Evolutionary conservation across 2,329 filamentous ascomycete species (phyloP), one percentile per base, ranked within the genome.

Genomic region (Fusarium gaditjirri): DNA sequence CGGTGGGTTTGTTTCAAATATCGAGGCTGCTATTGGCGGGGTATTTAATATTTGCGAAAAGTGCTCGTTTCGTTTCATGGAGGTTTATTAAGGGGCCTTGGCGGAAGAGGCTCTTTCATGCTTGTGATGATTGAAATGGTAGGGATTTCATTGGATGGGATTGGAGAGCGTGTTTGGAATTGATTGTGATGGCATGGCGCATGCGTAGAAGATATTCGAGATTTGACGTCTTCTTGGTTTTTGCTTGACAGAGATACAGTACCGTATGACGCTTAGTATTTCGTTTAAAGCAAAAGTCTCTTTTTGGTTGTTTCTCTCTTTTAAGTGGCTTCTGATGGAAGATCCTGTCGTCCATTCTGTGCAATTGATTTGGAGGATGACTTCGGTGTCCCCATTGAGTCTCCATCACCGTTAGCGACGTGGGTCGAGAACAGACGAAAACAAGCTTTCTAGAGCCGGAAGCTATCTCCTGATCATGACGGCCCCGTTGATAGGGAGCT

Each of bases 1-100:
- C 10, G 33, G 42, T 44, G 47, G 47, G 14, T 31, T 50, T 49
- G 72, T 74, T 72, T 72, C 65, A 74, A 74, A 72, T 74, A n/a
- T 49, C 38, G 47, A 6, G 27, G 41, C 29, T 66, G 55, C 59
- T 4, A 74, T 72, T 74, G 72, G 72, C 65, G 65, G 62, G 65
- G 39, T 54, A 62, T 49, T 47, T 50, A 63, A 42, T 19, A n/a
- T n/a, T 25, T 23, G 27, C 36, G 42, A 43, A 33, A 65, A 46
- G 14, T 35, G 39, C 63, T 68, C 56, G 65, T 68, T 68, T 68
- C 57, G 65, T 68, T 68, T 68, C 56, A 61, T 33, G 14, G 38
- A n/a, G 12, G 43, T 47, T 52, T 43, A 68, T 68, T 68, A 68
- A 68, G 57, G 62, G 65, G 52, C 12, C 35, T 41, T n/a, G 36